Percentiles rank a stretch among this genome's conserved stretches.
Conservation (phyloP, 768 basidiomycete species). For the Rhodotorula graminis region DNA sequence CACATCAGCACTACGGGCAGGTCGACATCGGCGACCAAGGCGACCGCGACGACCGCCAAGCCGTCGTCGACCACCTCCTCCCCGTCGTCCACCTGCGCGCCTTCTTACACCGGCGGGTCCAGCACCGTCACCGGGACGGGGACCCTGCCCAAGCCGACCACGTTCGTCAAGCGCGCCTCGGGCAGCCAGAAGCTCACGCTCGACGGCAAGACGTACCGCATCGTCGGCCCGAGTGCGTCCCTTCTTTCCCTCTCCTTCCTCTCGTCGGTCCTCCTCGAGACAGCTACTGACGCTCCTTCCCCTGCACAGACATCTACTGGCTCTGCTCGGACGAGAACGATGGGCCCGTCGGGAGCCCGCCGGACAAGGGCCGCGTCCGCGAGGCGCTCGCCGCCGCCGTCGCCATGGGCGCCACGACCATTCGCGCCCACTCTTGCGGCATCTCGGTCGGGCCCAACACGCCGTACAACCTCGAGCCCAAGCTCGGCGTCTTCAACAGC, state of each 20-base stretch:
- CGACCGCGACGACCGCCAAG: background rate
- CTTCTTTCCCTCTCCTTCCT: background rate
- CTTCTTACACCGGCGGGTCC: background rate
- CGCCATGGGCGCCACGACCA: slow-evolving; percentile 41
- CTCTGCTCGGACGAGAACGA: slow-evolving; percentile 38
- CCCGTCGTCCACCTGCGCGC: slow-evolving; percentile 7
- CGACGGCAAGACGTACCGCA: background rate
- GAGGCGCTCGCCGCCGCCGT: slow-evolving; percentile 39
- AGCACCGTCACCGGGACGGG: slow-evolving; percentile 29
- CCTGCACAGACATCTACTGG: slow-evolving; percentile 36
- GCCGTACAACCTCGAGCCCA: slow-evolving; percentile 42
- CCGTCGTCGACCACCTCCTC: background rate
- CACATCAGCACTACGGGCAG: background rate
- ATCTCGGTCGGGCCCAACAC: slow-evolving; percentile 42
- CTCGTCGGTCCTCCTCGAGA: background rate
- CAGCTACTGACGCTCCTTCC: background rate
- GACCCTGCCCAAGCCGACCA: slow-evolving; percentile 24
- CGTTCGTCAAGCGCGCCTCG: slow-evolving; percentile 8
- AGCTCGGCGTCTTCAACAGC: slow-evolving; percentile 39
- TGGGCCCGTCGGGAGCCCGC: slow-evolving; percentile 15
- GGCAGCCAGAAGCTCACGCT: background rate
- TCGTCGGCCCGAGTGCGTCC: slow-evolving; percentile 32
- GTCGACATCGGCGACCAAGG: background rate
- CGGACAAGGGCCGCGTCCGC: slow-evolving; percentile 30
- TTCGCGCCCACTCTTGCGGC: slow-evolving; percentile 33